phyloP scores from a whole-genome alignment of 2,329 filamentous ascomycete species.

The Aspergillus hortae region DNA sequence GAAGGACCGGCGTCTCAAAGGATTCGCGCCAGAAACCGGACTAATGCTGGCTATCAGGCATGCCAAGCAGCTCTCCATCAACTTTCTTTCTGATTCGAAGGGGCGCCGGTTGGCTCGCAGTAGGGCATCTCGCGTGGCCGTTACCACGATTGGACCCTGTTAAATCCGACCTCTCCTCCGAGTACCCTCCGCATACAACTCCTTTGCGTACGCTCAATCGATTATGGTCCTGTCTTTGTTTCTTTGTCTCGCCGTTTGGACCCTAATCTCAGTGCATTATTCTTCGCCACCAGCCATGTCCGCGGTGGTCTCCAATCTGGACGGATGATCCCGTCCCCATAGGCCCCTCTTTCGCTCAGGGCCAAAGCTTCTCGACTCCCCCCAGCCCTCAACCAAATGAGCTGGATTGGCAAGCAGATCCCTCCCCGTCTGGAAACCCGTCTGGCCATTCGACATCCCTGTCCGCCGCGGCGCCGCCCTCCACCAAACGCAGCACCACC shows the following conservation, averaged over 20 bases:
- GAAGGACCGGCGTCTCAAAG: constrained; percentile 5
- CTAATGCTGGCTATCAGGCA: constrained; percentile 10
- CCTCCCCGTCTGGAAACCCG: not conserved
- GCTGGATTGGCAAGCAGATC: not conserved
- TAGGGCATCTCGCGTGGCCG: constrained; percentile 2
- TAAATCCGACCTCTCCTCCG: no score
- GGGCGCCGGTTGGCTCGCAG: not conserved
- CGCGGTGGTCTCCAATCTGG: not conserved
- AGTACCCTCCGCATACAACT: no score
- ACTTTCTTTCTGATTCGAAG: constrained; percentile 11
- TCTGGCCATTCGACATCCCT: not conserved
- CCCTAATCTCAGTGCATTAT: no score
- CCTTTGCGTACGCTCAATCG: no score
- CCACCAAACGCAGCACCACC: not conserved
- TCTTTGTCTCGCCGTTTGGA: no score
- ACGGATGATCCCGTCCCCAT: not conserved
- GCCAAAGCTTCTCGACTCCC: not conserved
- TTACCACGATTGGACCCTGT: not conserved
- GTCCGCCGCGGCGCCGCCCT: not conserved
- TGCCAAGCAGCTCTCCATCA: constrained; percentile 6
- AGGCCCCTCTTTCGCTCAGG: not conserved
- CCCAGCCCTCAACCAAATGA: not conserved
- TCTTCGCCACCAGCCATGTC: no score
- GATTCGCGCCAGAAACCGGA: constrained; percentile 10
- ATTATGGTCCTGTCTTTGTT: no score